Percentiles rank a stretch among this genome's conserved stretches.
Evolutionary conservation across 164 flowering plant genomes (phyloP).

Genomic region (Aristolochia californica): DNA sequence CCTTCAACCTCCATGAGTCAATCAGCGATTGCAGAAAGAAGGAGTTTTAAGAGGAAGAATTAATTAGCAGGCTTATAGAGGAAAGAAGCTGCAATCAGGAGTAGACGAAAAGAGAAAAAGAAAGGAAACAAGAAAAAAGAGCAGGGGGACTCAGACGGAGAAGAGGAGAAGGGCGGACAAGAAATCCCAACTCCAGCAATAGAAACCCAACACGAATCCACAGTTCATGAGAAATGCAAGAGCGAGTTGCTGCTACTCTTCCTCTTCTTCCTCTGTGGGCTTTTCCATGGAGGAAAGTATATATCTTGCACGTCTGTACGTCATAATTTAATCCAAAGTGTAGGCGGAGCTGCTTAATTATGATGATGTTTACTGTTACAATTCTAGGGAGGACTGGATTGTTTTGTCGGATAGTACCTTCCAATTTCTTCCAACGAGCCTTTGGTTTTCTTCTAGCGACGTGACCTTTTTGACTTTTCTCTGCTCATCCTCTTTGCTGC

Average conservation of each 20-base stretch:
- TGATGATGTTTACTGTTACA: background rate
- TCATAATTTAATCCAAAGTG: too few species aligned
- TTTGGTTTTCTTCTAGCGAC: background rate
- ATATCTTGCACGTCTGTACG: too few species aligned
- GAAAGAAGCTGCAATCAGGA: background rate
- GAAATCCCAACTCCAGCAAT: conserved; percentile 77
- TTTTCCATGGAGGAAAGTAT: background rate
- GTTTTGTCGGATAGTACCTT: background rate
- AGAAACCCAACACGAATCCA: conserved; percentile 74
- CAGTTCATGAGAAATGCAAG: conserved; percentile 60
- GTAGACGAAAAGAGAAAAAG: conserved; percentile 2
- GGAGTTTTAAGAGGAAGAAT: conserved; percentile 3
- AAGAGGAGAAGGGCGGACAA: conserved; percentile 70
- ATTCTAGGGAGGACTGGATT: background rate
- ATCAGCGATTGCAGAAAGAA: too few species aligned
- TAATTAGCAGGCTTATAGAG: too few species aligned
- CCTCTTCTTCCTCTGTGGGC: background rate
- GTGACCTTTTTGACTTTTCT: conserved; percentile 1
- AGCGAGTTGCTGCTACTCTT: background rate
- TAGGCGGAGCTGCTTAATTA: background rate
- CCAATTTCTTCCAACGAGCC: background rate
- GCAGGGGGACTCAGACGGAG: conserved; percentile 17
- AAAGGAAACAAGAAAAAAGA: background rate
- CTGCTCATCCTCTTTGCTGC: background rate
- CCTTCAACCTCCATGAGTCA: conserved; percentile 1